Evolutionary conservation across 139 green algal species (phyloP).

Genomic region (Closterium sp.): DNA sequence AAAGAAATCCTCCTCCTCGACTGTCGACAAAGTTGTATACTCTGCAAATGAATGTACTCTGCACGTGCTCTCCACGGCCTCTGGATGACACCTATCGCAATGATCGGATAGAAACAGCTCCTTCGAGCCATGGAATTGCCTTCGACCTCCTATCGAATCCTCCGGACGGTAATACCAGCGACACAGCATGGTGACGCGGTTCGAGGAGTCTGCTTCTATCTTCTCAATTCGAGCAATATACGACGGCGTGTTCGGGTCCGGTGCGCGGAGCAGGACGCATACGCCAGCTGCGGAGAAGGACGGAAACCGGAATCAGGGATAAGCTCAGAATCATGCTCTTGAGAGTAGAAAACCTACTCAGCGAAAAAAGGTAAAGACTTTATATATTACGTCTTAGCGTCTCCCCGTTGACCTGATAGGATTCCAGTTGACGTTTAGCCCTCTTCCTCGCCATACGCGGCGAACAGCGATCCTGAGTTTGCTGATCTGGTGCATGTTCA

Average conservation of each 20-base stretch:
- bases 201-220: conserved; percentile 35
- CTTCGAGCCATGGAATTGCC: conserved; percentile 72
- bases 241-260: conserved; percentile 28
- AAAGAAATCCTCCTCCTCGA: conserved; percentile 69
- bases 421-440: background rate
- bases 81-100: conserved; percentile 55
- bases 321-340: background rate
- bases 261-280: conserved; percentile 35
- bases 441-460: background rate
- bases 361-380: too few species aligned
- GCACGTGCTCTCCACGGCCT: conserved; percentile 62
- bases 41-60: conserved; percentile 62
- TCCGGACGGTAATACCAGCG: conserved; percentile 82
- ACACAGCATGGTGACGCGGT: background rate
- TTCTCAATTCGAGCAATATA: conserved; percentile 47
- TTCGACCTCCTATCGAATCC: conserved; percentile 68
- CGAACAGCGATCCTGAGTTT: background rate
- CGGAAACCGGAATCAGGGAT: background rate
- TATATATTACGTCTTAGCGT: background rate
- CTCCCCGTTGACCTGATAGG: background rate
- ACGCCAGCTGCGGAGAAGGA: conserved; percentile 18
- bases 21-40: conserved; percentile 59
- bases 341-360: too few species aligned
- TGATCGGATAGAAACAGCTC: conserved; percentile 79
- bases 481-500: background rate